Evolutionary conservation across 164 flowering plant species (phyloP).

Genomic region (Annona squamosa): DNA sequence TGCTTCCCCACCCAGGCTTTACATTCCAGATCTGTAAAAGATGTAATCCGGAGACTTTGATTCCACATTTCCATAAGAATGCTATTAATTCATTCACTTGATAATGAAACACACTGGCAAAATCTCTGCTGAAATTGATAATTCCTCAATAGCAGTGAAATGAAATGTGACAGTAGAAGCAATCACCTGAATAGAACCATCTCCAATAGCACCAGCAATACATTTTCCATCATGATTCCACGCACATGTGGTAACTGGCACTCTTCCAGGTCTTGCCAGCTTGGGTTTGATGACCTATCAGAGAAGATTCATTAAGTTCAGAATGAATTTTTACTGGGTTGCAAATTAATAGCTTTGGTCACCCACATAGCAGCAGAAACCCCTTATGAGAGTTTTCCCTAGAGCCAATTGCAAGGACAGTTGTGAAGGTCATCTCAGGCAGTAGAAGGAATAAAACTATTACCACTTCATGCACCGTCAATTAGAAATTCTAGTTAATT

Average conservation of each 20-base stretch:
- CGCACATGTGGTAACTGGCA: conserved; percentile 88
- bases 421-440: too few species aligned
- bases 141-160: neutral
- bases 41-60: neutral
- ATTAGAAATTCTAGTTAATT: too few species aligned
- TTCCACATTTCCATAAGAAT: neutral
- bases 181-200: conserved; percentile 91
- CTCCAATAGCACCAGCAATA: conserved; percentile 90
- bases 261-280: conserved; percentile 88
- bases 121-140: neutral
- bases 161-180: neutral
- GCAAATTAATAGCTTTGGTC: neutral
- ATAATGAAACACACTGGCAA: neutral
- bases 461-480: too few species aligned
- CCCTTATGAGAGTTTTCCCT: too few species aligned
- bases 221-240: conserved; percentile 91
- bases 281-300: conserved; percentile 91
- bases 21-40: conserved; percentile 72
- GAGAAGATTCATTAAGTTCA: conserved; percentile 4
- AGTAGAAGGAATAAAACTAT: too few species aligned
- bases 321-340: neutral
- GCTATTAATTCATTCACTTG: neutral
- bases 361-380: too few species aligned
- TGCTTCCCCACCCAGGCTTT: conserved; percentile 98
- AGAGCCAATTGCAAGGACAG: too few species aligned